A percentile compares a stretch with the other conserved stretches of the same genome.
These are phyloP conservation scores for Anethum foeniculum DNA, from an alignment of 140 eudicot species.

Conservation along the genomic window DNA sequence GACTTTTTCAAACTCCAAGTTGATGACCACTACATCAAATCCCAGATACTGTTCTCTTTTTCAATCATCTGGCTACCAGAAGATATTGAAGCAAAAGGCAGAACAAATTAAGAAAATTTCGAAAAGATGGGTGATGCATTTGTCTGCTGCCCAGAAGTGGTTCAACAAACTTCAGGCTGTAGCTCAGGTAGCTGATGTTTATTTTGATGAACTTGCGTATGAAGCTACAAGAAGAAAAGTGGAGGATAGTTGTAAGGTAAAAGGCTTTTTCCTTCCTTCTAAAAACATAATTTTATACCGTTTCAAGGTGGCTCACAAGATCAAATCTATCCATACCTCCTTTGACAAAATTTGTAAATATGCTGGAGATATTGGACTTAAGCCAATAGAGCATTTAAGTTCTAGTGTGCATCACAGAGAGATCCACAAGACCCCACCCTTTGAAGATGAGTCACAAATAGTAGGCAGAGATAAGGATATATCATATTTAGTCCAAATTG, in stretches of 20 bases:
- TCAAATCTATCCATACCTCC: not conserved
- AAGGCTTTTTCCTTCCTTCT: not conserved
- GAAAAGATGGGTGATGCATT: not conserved
- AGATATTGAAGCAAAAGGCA: not conserved
- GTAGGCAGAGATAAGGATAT: not conserved
- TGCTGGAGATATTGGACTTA: not conserved
- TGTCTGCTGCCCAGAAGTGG: not conserved
- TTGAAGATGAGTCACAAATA: not conserved
- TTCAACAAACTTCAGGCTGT: not conserved
- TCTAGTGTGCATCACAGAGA: not conserved
- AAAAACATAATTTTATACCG: not conserved
- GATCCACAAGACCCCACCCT: not conserved
- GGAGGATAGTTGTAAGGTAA: not conserved
- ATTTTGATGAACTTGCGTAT: not conserved
- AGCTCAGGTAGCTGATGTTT: not conserved
- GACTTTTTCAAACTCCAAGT: not conserved
- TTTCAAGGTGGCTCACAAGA: not conserved
- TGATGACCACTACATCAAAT: not conserved
- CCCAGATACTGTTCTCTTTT: not conserved
- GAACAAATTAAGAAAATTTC: constrained; percentile 4
- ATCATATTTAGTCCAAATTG: not conserved
- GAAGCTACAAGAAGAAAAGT: not conserved
- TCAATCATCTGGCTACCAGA: not conserved
- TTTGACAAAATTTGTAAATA: not conserved
- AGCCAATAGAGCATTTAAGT: not conserved